Evolutionary conservation across 179 eudicot species (phyloP), one percentile per base, ranked within the genome.

Genomic region (Silene noctiflora): DNA sequence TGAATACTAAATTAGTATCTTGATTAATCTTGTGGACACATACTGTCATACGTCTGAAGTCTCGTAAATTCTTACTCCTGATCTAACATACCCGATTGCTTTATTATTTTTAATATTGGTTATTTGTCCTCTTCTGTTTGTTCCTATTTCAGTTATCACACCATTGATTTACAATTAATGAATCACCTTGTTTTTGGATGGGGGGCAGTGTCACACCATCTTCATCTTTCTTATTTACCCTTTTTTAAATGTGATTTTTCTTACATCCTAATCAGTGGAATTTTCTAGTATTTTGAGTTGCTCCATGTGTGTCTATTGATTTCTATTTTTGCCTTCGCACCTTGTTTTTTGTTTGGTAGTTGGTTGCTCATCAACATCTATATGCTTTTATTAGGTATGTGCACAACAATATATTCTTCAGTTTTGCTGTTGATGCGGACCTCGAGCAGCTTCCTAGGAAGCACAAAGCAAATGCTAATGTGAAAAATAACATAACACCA

Each of bases 321-420:
- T 56, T 76, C 31, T 58, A 10, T 70, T 6, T 77, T 13, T 55
- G 5, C 67, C 35, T 56, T 11, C 5, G 0, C 13, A 65, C 67
- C 46, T 74, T 33, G 55, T 60, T 11, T 53, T 79, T 46, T 42
- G 53, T 7, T 42, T 42, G 0, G 13, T 74, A 42, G 33, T 19
- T 33, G 24, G 61, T 19, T 69, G 65, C 55, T 59, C 24, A 67
- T 69, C 4, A 29, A 21, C 13, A 56, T 53, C 65, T 67, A 67
- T 58, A 71, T 63, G 10, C 62, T 66, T 75, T 13, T 82, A 72
- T 67, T 80, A 95, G 99, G 99, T 95, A 95, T 82, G 99, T 95
- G 65, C 99, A 95, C 91, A 95, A 95, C 91, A 95, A 93, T 75
- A 95, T 95, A 89, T 95, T 95, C 89, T 95, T 91, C 86, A 95